These are phyloP conservation scores for Stemphylium lycopersici DNA, from an alignment of 2,329 filamentous ascomycete genomes.

Conservation along the genomic window DNA sequence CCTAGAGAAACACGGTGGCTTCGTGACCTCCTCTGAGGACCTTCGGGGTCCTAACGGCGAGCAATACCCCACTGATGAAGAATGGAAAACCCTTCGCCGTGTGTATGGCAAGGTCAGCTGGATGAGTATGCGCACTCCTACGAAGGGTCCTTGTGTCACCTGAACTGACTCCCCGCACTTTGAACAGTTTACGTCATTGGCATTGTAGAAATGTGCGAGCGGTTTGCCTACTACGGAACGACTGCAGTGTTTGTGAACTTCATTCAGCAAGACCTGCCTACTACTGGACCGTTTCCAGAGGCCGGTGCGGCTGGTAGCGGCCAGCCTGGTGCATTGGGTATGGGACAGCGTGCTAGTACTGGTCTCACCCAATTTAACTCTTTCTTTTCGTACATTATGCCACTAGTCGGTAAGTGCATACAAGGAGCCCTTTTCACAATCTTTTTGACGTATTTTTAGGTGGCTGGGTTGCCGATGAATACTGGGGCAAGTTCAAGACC, in stretches of 20 bases:
- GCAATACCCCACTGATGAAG: conserved; percentile 36
- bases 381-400: conserved; percentile 33
- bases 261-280: conserved; percentile 55
- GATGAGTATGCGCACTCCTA: conserved; percentile 19
- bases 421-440: not conserved
- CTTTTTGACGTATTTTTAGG: conserved; percentile 48
- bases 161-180: not conserved
- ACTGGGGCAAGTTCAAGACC: conserved; percentile 65
- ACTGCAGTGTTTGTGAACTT: conserved; percentile 38
- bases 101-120: conserved; percentile 40
- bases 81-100: conserved; percentile 36
- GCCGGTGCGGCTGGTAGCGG: conserved; percentile 49
- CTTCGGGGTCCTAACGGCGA: conserved; percentile 32
- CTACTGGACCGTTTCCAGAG: conserved; percentile 55
- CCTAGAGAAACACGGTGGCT: conserved; percentile 17
- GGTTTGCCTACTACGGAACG: conserved; percentile 42
- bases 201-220: conserved; percentile 40
- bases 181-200: conserved; percentile 33
- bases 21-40: conserved; percentile 11
- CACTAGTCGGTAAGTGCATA: conserved; percentile 26
- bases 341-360: conserved; percentile 36
- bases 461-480: conserved; percentile 64
- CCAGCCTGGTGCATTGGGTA: conserved; percentile 36
- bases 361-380: conserved; percentile 31
- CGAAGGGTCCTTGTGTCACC: not conserved